These are phyloP conservation scores for Neurospora sp. DNA, from an alignment of 495 filamentous ascomycete genomes.

Conservation along the genomic window DNA sequence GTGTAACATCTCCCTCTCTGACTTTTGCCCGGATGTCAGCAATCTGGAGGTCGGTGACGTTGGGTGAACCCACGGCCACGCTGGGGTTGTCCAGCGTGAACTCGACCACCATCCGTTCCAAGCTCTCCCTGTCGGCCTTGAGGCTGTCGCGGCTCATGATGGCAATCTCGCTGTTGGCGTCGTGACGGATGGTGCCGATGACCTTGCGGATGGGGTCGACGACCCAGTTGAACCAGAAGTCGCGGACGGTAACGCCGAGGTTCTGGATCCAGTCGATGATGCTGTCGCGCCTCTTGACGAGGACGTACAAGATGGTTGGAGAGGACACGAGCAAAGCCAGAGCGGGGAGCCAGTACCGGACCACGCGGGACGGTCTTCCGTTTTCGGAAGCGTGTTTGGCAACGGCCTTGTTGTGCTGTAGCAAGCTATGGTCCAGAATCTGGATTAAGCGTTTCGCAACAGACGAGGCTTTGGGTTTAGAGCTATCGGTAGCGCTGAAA, in stretches of 20 bases:
- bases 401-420: conserved; percentile 46
- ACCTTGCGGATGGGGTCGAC: conserved; percentile 73
- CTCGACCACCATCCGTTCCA: conserved; percentile 96
- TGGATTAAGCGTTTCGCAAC: not conserved
- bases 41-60: conserved; percentile 50
- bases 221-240: conserved; percentile 96
- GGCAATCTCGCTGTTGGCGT: conserved; percentile 81
- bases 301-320: conserved; percentile 67
- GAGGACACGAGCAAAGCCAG: conserved; percentile 61
- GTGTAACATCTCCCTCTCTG: conserved; percentile 83
- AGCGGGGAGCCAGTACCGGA: conserved; percentile 82
- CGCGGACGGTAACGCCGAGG: conserved; percentile 63
- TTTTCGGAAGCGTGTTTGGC: conserved; percentile 40
- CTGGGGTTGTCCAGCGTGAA: conserved; percentile 73
- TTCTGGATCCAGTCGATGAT: conserved; percentile 67
- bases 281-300: conserved; percentile 59
- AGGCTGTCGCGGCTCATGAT: conserved; percentile 90
- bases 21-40: conserved; percentile 64
- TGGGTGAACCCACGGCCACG: conserved; percentile 28
- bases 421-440: conserved; percentile 33
- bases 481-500: not conserved
- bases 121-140: conserved; percentile 75
- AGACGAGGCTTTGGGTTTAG: not conserved
- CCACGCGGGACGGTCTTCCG: conserved; percentile 64
- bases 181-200: conserved; percentile 84